Base-by-base conservation (phyloP, 2,329 filamentous ascomycete species). In the Exophiala calicioides region DNA sequence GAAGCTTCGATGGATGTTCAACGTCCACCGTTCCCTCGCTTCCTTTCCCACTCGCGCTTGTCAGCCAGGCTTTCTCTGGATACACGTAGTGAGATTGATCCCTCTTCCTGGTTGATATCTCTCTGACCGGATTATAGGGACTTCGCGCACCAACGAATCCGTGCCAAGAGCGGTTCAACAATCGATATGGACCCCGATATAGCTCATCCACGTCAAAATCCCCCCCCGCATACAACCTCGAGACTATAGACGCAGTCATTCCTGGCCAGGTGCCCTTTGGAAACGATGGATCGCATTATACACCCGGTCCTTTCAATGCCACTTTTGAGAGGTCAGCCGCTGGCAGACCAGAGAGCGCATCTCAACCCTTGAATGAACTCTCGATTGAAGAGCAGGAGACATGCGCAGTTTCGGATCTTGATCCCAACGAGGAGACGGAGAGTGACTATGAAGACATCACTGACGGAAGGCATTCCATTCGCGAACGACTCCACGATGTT, bases 1-100 rank as follows among this genome's bases (percentile, higher is more conserved):
- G 50, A 49, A 52, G 44, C 45, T 45, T 52, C 50, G 43, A 52
- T 52, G 50, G 50, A 52, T 52, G 50, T 31, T 48, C 50, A 42
- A 33, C 45, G 44, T 47, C 35, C 44, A 21, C 16, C 39, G 40
- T 20, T 35, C 36, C 19, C 40, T 26, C 31, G 32, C 20, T 13
- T 23, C n/a, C 16, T 23, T 43, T 19, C 37, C 31, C 23, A n/a
- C 20, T 24, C 29, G 24, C 16, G 19, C 44, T 21, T 24, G 23
- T 31, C 24, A 16, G 6, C 24, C 15, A 7, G n/a, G 27, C 24
- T 15, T 13, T 34, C 7, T 32, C 12, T n/a, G 29, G 20, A 33
- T n/a, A 35, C 12, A 27, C 27, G 30, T 35, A 21, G 30, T 26
- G 18, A 33, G 30, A 18, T 16, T 6, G 12, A 10, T 16, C 23